Conservation (phyloP, 257 asterid genomes). For the Petrea volubilis region DNA sequence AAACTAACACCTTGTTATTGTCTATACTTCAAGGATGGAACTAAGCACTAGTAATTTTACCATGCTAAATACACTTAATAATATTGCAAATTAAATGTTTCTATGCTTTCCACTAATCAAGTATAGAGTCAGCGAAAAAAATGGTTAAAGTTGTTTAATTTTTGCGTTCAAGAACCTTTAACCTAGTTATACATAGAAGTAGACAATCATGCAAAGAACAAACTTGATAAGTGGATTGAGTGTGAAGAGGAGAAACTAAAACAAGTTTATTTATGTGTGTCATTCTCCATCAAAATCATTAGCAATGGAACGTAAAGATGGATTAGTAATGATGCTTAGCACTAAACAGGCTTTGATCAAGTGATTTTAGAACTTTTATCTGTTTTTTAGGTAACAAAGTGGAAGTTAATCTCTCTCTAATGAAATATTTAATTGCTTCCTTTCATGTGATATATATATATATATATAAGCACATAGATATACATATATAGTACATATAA, state of each 20-base stretch:
- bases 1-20: not conserved
- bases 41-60: not conserved
- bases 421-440: slow-evolving; percentile 42
- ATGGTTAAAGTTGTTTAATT: not conserved
- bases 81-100: not conserved
- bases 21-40: not conserved
- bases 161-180: not conserved
- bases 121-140: not conserved
- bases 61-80: not conserved
- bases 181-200: slow-evolving; percentile 1
- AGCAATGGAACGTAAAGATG: not conserved
- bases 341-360: not conserved
- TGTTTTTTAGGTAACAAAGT: not conserved
- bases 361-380: slow-evolving; percentile 21
- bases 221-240: slow-evolving; percentile 23
- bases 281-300: not conserved
- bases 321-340: slow-evolving; percentile 17
- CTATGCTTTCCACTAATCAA: not conserved
- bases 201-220: slow-evolving; percentile 26
- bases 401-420: slow-evolving; percentile 37
- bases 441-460: slow-evolving; percentile 43
- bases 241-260: not conserved
- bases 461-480: no score
- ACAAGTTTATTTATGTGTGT: not conserved
- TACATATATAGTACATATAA: no score